Base-by-base conservation (phyloP, 805 yeast species). In the Cyberlindnera nakhonratchasimensis region DNA sequence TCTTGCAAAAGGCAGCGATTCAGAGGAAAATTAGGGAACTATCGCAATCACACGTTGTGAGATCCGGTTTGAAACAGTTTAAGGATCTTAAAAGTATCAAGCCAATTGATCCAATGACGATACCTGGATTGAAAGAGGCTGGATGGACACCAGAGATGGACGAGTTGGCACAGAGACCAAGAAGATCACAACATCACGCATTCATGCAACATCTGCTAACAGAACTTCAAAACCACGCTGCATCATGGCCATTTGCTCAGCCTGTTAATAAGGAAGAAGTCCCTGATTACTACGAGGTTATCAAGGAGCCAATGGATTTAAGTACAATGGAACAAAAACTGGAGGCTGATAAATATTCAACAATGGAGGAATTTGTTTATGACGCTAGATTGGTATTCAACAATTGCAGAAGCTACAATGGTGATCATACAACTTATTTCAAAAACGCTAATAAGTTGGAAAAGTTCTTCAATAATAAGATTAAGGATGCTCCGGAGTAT, bases 81-180 rank as follows among this genome's bases (percentile, higher is more conserved):
- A 72, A 74, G 47, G 75, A 76, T 48, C 36, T 59, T 24, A 58
- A 60, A 51, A 66, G 65, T 37, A 71, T 66, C 42, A 71, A 66
- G 57, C 77, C 75, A 37, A 59, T 86, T n/a, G 89, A 88, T 55
- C 96, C 98, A 6, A 69, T 81, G 69, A 69, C 70, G 13, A 88
- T 93, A 17, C 98, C 99, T 0, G 99, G 99, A 0, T 70, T 93
- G 37, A 73, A 77, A 51, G 98, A 90, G 61, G 86, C 95, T 4
- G 99, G 99, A 0, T 93, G 99, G 99, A 86, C 95, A 24, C 93
- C 91, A 28, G 99, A 91, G 62, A 90, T 93, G 96, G 99, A 93
- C 62, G 91, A 88, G 53, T 68, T 93, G 45, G 98, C 98, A 0
- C 91, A 95, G 57, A 78, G 88, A 58, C 98, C 99, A 2, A 88